Percentiles rank a stretch among this genome's conserved stretches.
phyloP scores from a whole-genome alignment of 1,139 yeast species.

The Taphrina pruni region DNA sequence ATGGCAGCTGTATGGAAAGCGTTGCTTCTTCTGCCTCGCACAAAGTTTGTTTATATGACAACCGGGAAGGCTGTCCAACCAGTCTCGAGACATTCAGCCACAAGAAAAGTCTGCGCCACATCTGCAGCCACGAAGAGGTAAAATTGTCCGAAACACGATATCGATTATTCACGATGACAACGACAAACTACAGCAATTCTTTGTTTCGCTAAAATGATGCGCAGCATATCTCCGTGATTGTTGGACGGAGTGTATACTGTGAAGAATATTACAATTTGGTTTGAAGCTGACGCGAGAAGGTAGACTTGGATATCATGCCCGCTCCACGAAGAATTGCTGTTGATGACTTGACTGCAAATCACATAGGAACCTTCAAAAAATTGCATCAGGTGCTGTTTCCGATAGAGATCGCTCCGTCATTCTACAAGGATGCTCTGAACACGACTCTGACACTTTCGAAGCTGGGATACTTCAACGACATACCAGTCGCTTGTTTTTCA shows the following conservation, averaged over 20 bases:
- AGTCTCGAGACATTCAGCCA: background rate
- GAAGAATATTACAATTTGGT: too few relatives aligned
- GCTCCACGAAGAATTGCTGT: slow-evolving; percentile 52
- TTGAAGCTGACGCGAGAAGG: background rate
- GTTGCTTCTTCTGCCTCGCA: background rate
- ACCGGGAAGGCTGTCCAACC: background rate
- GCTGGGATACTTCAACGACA: slow-evolving; percentile 43
- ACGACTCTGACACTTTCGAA: slow-evolving; percentile 35
- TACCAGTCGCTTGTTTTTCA: slow-evolving; percentile 41
- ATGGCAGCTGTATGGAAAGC: too few relatives aligned
- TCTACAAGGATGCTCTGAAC: slow-evolving; percentile 42
- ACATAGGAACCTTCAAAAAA: slow-evolving; percentile 40
- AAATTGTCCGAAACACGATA: slow-evolving; percentile 7
- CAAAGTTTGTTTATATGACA: background rate
- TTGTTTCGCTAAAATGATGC: too few relatives aligned
- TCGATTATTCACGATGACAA: background rate
- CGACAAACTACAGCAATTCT: background rate
- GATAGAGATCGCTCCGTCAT: slow-evolving; percentile 28
- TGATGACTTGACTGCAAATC: slow-evolving; percentile 41
- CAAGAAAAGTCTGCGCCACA: background rate
- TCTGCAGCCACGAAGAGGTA: background rate
- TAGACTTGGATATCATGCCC: slow-evolving; percentile 53
- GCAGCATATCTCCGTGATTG: too few relatives aligned
- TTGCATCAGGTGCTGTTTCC: slow-evolving; percentile 43
- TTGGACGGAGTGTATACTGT: too few relatives aligned